phyloP scores from a whole-genome alignment of 441 rosid genomes.

The Metrosideros polymorpha region DNA sequence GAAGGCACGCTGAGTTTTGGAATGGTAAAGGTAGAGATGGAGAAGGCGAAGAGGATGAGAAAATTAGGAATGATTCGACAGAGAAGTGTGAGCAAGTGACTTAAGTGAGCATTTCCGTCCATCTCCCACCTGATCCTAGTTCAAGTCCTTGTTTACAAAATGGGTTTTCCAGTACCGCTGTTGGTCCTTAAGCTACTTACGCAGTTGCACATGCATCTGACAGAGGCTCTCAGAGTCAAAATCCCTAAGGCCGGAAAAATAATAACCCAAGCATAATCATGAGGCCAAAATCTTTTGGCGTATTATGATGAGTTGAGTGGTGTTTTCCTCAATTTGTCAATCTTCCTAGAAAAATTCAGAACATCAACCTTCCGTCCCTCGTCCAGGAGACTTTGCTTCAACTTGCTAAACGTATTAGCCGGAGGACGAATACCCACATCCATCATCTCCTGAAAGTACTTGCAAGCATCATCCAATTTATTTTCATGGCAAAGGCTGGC shows the following conservation, averaged over 20 bases:
- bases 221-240: background rate
- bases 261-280: background rate
- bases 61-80: background rate
- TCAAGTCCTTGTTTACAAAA: background rate
- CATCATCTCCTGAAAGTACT: constrained; percentile 73
- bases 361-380: constrained; percentile 47
- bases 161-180: background rate
- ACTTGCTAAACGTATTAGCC: constrained; percentile 54
- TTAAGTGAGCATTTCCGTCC: background rate
- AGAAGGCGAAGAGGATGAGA: background rate
- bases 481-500: constrained; percentile 44
- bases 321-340: constrained; percentile 53
- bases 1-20: background rate
- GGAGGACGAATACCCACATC: constrained; percentile 79
- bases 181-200: background rate
- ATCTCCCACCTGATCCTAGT: background rate
- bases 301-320: constrained; percentile 16
- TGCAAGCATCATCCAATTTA: constrained; percentile 64
- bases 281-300: background rate
- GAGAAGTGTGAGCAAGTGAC: background rate
- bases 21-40: background rate
- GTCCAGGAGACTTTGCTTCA: constrained; percentile 60
- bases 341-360: constrained; percentile 30
- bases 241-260: background rate
- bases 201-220: background rate